Percentiles rank a stretch among this genome's conserved stretches.
Conservation (phyloP, 2,329 filamentous ascomycete species). For the Claviceps sp. region DNA sequence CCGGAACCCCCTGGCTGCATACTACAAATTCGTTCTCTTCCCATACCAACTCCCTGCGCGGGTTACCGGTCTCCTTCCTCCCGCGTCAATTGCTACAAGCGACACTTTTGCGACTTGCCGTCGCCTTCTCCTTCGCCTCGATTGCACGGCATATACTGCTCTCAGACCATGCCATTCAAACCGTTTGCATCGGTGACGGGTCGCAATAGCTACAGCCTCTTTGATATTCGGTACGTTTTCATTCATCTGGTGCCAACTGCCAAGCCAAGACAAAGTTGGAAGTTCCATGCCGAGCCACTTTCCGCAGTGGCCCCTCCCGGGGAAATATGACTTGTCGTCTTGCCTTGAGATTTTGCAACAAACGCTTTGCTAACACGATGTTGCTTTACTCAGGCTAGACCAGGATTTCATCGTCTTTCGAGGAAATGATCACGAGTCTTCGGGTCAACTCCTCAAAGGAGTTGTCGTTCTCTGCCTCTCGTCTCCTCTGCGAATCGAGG, state of each 20-base stretch:
- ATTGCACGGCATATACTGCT: neutral
- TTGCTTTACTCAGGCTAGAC: constrained; percentile 43
- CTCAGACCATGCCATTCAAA: constrained; percentile 38
- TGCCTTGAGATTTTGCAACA: neutral
- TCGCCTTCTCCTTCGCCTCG: neutral
- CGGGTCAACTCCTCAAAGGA: constrained; percentile 62
- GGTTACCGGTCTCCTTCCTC: neutral
- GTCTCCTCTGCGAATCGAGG: constrained; percentile 55
- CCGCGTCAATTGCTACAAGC: neutral
- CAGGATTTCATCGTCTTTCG: constrained; percentile 70
- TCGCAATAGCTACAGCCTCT: constrained; percentile 38
- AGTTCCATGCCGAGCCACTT: neutral
- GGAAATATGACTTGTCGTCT: neutral
- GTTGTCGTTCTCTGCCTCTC: constrained; percentile 61
- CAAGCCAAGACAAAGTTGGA: neutral
- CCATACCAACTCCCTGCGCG: neutral
- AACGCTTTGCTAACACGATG: neutral
- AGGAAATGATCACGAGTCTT: constrained; percentile 60
- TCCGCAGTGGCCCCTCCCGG: neutral
- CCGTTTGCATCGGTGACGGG: constrained; percentile 39
- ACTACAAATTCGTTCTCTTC: neutral
- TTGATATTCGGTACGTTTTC: constrained; percentile 41
- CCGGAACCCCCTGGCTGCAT: neutral
- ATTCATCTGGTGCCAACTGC: neutral
- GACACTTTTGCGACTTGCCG: neutral